phyloP scores from a whole-genome alignment of 768 basidiomycete species.

The Phaeotremella fagi region DNA sequence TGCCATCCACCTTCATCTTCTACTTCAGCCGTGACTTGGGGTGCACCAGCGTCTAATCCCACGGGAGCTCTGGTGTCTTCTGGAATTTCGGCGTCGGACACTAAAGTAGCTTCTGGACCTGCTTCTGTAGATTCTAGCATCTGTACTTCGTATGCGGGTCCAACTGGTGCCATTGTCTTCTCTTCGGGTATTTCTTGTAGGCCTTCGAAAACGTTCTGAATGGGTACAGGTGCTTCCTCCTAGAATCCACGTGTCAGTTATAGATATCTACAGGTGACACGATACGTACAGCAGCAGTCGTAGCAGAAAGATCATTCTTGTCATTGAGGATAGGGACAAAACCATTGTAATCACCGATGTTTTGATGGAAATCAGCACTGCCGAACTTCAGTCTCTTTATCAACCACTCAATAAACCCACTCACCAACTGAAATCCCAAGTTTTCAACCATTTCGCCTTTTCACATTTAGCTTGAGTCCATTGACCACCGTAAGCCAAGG shows the following conservation, averaged over 20 bases:
- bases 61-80: slow-evolving; percentile 45
- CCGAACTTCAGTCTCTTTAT: neutral
- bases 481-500: slow-evolving; percentile 72
- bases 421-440: slow-evolving; percentile 89
- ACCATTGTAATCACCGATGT: slow-evolving; percentile 30
- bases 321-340: slow-evolving; percentile 18
- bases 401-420: slow-evolving; percentile 1
- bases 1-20: slow-evolving; percentile 47
- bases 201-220: slow-evolving; percentile 40
- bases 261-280: neutral
- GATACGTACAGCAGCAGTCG: slow-evolving; percentile 25
- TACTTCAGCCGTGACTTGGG: slow-evolving; percentile 37
- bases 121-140: slow-evolving; percentile 35
- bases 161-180: slow-evolving; percentile 39
- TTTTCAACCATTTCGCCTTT: slow-evolving; percentile 76
- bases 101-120: neutral
- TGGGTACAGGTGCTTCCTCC: slow-evolving; percentile 44
- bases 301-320: slow-evolving; percentile 17
- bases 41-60: slow-evolving; percentile 45
- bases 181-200: slow-evolving; percentile 32
- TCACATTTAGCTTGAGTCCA: slow-evolving; percentile 82
- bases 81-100: slow-evolving; percentile 4
- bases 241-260: slow-evolving; percentile 3
- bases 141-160: slow-evolving; percentile 39
- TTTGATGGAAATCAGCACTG: slow-evolving; percentile 46